Evolutionary conservation across 2,329 filamentous ascomycete genomes (phyloP), one percentile per base, ranked within the genome.

Genomic region (Neofusicoccum sp.): DNA sequence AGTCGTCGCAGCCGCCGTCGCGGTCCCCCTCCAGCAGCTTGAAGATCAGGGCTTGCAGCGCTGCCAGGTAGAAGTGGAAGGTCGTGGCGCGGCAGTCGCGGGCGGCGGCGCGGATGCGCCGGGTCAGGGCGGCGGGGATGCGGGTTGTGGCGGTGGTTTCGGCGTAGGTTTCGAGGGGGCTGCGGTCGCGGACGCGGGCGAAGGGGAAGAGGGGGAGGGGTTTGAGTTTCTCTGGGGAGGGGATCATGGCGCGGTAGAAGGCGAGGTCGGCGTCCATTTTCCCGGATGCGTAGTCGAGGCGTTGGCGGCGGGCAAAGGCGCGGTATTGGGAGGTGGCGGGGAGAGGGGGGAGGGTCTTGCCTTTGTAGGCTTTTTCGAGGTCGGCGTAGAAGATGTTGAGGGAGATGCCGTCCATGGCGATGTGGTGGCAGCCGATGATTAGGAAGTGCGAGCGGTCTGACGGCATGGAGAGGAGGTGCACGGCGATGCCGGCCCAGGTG

Each of bases 31-130:
- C 75, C 0, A 71, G 64, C 22, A 76, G 75, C 5, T 70, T 66
- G 8, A 71, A 72, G 0, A 83, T 70, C 7, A 67, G 48, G 11
- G 71, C 68, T 14, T 77, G 66, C 62, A 81, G 76, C 0, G 73
- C 71, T 0, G 81, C 74, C 2, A 85, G 70, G 65, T 80, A 79
- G 65, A 84, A 75, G 56, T 85, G 80, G 66, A 84, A 84, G 0
- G 74, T 65, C 0, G 78, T 81, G 0, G 82, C 1, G 66, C 64
- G 67, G 9, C 37, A 44, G 52, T 6, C 56, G 16, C 31, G 66
- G 43, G 56, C 68, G 22, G 12, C 28, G 16, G n/a, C 44, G n/a
- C 43, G 31, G 34, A 49, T 56, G 34, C 16, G 54, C 41, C 11
- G 12, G 14, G 28, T 29, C 8, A 47, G 39, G 4, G 22, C 28